Base-by-base conservation (phyloP, 2,329 filamentous ascomycete species). In the Arthrinium puccinioides region DNA sequence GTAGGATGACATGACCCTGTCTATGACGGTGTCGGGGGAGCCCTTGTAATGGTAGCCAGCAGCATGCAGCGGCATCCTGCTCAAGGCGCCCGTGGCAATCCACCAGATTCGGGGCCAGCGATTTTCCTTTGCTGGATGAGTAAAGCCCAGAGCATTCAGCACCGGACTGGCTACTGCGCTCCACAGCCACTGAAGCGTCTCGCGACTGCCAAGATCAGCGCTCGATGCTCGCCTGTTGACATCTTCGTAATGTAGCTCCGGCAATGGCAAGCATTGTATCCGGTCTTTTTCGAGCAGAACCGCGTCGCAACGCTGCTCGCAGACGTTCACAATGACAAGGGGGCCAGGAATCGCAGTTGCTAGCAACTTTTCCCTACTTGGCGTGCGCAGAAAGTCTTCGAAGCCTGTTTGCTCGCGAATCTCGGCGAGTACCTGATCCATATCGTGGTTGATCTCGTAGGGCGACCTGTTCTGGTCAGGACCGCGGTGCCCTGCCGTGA, bases 1-100 rank as follows among this genome's bases (percentile, higher is more conserved):
- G 36, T 64, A 67, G 0, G 61, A 64, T 4, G 62, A 67, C 3
- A 64, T 49, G 4, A 57, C 60, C 28, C 55, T 44, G 30, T 63
- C 56, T 2, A 64, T 27, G 0, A 55, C 55, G 0, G 53, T 55
- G 9, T 55, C 39, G 1, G 21, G 21, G 6, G 44, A 48, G 4
- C 35, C 29, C 7, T 36, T 15, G 2, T 23, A 9, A 35, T 63
- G 55, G 21, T 46, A 36, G 9, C 61, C 61, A 0, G 60, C 57
- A 0, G 59, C 57, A 37, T 63, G 59, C 6, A 63, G 26, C 8
- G 58, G 59, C 16, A 62, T 49, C 4, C 41, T 41, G 34, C 8
- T 45, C 2, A 64, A 40, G 0, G 28, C 27, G 1, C 58, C 59
- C 0, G 54, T 61, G 3, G 51, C 47, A 42, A 64, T 50, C 58